These are phyloP conservation scores for Xylariales sp. DNA, from an alignment of 2,329 filamentous ascomycete species.

Conservation along the genomic window DNA sequence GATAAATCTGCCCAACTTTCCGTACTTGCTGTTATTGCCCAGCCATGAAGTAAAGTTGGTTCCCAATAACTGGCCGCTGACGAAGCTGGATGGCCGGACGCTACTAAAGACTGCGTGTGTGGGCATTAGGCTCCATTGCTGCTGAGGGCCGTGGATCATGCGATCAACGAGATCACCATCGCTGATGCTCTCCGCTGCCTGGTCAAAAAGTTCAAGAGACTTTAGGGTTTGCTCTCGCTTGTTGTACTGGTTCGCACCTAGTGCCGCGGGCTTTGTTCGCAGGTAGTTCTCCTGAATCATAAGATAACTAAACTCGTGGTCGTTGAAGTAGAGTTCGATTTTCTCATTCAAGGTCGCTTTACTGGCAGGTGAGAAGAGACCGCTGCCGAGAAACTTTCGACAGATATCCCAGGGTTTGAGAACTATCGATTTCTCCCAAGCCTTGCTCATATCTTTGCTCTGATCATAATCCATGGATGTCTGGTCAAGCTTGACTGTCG, in stretches of 20 bases:
- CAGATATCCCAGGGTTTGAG: slow-evolving; percentile 98
- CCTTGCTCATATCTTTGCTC: slow-evolving; percentile 90
- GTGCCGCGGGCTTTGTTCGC: slow-evolving; percentile 67
- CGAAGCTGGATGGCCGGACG: slow-evolving; percentile 82
- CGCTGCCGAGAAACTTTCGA: slow-evolving; percentile 82
- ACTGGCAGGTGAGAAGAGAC: slow-evolving; percentile 78
- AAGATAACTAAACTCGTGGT: slow-evolving; percentile 93
- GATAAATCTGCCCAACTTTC: slow-evolving; percentile 72
- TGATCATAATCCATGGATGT: slow-evolving; percentile 76
- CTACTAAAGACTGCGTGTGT: slow-evolving; percentile 94
- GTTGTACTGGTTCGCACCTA: slow-evolving; percentile 53
- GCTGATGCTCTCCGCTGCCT: slow-evolving; percentile 92
- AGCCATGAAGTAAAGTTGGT: slow-evolving; percentile 88
- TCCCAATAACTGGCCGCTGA: slow-evolving; percentile 71
- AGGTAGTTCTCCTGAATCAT: slow-evolving; percentile 99
- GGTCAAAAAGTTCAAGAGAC: slow-evolving; percentile 77
- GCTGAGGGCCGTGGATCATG: slow-evolving; percentile 97
- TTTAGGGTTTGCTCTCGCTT: slow-evolving; percentile 73
- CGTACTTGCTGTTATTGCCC: slow-evolving; percentile 86
- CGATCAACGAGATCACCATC: slow-evolving; percentile 93
- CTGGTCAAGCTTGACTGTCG: slow-evolving; percentile 86
- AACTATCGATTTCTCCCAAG: slow-evolving; percentile 96
- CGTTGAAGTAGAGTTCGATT: slow-evolving; percentile 98
- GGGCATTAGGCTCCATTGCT: slow-evolving; percentile 98
- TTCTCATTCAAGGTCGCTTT: slow-evolving; percentile 93